A percentile compares a stretch with the other conserved stretches of the same genome.
Conservation (phyloP, 2,329 filamentous ascomycete genomes). For the Scytalidium sp. region DNA sequence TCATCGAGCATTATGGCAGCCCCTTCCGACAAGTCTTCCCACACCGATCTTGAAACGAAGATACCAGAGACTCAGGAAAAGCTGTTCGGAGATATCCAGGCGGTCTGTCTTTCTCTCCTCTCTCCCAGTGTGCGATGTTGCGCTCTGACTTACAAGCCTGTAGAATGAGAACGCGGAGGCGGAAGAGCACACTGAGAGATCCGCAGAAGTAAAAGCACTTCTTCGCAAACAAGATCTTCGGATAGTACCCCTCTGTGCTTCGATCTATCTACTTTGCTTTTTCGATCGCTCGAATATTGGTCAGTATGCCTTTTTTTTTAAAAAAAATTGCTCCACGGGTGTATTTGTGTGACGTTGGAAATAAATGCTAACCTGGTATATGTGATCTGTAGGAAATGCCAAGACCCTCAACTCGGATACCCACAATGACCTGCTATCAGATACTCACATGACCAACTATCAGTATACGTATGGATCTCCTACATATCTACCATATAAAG, state of each 20-base stretch:
- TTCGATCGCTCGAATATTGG: conserved; percentile 68
- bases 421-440: conserved; percentile 58
- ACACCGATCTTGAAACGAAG: background rate
- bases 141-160: background rate
- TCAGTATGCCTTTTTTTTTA: conserved; percentile 17
- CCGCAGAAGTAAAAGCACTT: conserved; percentile 33
- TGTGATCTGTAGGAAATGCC: conserved; percentile 44
- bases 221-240: conserved; percentile 58
- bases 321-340: background rate
- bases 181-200: background rate
- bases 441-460: conserved; percentile 58
- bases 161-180: background rate
- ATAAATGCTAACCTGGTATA: background rate
- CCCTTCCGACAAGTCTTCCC: background rate
- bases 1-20: background rate
- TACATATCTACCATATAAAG: too few relatives aligned
- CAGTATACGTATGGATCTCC: conserved; percentile 48
- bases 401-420: conserved; percentile 62
- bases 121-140: background rate
- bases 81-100: background rate
- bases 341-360: background rate
- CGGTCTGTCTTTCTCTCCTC: background rate
- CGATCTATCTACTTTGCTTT: conserved; percentile 66
- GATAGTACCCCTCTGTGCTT: conserved; percentile 61
- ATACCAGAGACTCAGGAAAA: background rate